Base-by-base conservation (phyloP, 768 basidiomycete genomes). In the Xerocomellus dryophilus region DNA sequence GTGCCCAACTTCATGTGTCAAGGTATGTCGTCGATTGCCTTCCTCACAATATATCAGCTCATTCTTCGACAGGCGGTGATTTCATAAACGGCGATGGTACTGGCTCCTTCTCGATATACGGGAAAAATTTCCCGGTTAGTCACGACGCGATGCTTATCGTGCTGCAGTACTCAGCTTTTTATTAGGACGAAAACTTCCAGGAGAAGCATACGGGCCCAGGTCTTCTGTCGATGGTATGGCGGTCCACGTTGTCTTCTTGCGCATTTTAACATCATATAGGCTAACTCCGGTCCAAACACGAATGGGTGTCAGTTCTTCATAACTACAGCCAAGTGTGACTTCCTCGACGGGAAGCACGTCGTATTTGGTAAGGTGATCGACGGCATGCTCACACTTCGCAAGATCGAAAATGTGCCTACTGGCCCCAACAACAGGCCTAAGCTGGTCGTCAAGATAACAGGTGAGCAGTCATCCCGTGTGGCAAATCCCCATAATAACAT, bases 241-340 rank as follows among this genome's bases (percentile, higher is more conserved):
- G 36, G 5, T 18, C 45, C 44, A 18, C 43, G 36, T 48, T 17
- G 43, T 31, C 21, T 10, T 53, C 14, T 56, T 20, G 42, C 42
- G 43, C 39, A 39, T 34, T 10, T 35, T 57, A 29, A 57, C 44
- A 2, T 50, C 21, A 21, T 50, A 29, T 62, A 95, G 93, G 96
- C 95, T 0, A 98, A 98, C 73, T 97, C 95, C 0, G 96, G 96
- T 6, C 82, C 89, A 3, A 87, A 92, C 65, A 95, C 93, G 14
- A 98, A 98, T 59, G 96, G 95, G 3, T 95, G 92, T 70, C 93
- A 93, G 83, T 99, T 98, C 77, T 99, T 99, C 78, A 86, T 99
- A 67, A 99, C 97, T 0, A 94, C 92, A 2, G 91, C 85, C 9
- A 88, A 90, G 61, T 96, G 95, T 59, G 92, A 95, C 57, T 98